Percentiles rank a stretch among this genome's conserved stretches.
Evolutionary conservation across 2,329 filamentous ascomycete genomes (phyloP).

Genomic region (Colletotrichum costaricense): DNA sequence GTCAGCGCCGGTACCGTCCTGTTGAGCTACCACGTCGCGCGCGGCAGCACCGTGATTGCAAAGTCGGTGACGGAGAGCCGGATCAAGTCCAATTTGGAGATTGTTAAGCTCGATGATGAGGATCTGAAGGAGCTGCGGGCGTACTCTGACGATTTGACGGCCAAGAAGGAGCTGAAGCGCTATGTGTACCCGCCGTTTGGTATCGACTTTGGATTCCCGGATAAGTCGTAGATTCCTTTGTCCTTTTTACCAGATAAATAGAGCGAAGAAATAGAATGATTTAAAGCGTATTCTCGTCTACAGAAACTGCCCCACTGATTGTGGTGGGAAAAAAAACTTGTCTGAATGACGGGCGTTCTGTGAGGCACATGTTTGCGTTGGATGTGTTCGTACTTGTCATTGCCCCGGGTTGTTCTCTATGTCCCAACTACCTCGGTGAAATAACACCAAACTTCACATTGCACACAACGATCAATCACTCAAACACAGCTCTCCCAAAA

Average conservation of each 20-base stretch:
- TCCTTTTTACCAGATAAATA: not conserved
- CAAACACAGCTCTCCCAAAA: not conserved
- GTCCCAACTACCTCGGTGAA: not conserved
- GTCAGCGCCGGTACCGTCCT: conserved; percentile 72
- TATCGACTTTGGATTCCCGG: conserved; percentile 78
- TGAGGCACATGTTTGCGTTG: not conserved
- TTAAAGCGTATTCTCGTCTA: not conserved
- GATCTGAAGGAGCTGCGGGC: conserved; percentile 69
- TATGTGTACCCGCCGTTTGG: conserved; percentile 78
- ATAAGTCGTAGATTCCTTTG: conserved; percentile 58
- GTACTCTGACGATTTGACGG: conserved; percentile 62
- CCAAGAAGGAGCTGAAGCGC: conserved; percentile 64
- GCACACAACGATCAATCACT: not conserved
- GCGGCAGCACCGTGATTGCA: conserved; percentile 77
- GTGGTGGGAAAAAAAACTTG: not conserved
- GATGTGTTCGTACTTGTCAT: not conserved
- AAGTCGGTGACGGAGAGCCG: conserved; percentile 77
- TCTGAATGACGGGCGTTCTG: not conserved
- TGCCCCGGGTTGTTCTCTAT: not conserved
- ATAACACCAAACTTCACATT: not conserved
- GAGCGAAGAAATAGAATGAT: conserved; percentile 3
- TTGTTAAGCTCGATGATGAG: conserved; percentile 72
- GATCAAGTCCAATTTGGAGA: conserved; percentile 76
- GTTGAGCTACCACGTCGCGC: conserved; percentile 77
- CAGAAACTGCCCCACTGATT: not conserved